Percentiles rank a stretch among this genome's conserved stretches.
Evolutionary conservation across 2,329 filamentous ascomycete genomes (phyloP).

Genomic region (Colletotrichum noveboracense): DNA sequence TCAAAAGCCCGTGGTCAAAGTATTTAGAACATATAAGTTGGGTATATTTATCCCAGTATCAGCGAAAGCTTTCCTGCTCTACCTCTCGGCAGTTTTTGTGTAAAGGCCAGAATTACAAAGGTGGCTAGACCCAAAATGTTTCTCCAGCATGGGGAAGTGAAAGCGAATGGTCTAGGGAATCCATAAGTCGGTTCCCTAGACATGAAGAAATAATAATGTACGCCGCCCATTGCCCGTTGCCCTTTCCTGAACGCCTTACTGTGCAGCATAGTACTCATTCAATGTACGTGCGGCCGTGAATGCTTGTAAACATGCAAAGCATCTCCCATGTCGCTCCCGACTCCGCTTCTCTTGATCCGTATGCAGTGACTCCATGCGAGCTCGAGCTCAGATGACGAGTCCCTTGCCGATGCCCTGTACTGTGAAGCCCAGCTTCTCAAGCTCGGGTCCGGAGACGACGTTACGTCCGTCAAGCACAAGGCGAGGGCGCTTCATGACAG

Average conservation of each 20-base stretch:
- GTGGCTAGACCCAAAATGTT: background rate
- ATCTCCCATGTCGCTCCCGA: background rate
- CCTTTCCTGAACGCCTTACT: slow-evolving; percentile 14
- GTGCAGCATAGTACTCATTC: slow-evolving; percentile 4
- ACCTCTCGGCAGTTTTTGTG: background rate
- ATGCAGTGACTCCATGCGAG: background rate
- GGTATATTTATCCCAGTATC: slow-evolving; percentile 5
- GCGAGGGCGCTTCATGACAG: slow-evolving; percentile 23
- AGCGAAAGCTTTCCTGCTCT: background rate
- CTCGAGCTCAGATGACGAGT: slow-evolving; percentile 41
- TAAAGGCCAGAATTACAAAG: background rate
- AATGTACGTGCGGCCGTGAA: slow-evolving; percentile 9
- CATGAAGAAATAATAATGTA: background rate
- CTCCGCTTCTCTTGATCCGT: background rate
- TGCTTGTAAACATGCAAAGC: background rate
- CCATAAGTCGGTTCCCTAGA: background rate
- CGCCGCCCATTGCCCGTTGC: slow-evolving; percentile 8
- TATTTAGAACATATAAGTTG: background rate
- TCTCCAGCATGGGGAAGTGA: background rate
- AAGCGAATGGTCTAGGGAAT: background rate
- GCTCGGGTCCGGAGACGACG: slow-evolving; percentile 20
- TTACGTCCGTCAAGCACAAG: slow-evolving; percentile 25
- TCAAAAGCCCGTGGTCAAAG: background rate
- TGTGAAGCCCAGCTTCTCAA: slow-evolving; percentile 40
- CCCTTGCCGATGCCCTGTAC: slow-evolving; percentile 45